Evolutionary conservation across 495 filamentous ascomycete species (phyloP).

Genomic region (Podospora fimiseda): DNA sequence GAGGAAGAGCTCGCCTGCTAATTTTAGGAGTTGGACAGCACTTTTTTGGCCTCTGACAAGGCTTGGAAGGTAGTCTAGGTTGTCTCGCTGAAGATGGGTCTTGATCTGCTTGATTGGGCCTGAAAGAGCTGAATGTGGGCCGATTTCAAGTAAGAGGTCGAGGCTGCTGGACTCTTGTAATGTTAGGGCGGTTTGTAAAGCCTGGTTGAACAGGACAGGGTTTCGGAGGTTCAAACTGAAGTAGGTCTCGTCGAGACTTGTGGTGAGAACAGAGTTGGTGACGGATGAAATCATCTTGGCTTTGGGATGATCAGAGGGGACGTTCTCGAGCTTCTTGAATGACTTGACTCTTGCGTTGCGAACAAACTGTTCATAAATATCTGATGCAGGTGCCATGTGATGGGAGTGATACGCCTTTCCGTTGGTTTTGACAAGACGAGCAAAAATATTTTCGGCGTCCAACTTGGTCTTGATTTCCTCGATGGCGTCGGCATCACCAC

Average conservation of each 20-base stretch:
- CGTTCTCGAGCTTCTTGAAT: constrained; percentile 1
- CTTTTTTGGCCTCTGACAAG: not conserved
- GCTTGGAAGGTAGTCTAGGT: constrained; percentile 36
- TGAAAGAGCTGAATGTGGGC: constrained; percentile 26
- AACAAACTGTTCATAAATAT: constrained; percentile 27
- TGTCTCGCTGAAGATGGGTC: too few relatives aligned
- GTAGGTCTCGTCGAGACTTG: constrained; percentile 25
- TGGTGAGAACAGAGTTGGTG: constrained; percentile 9
- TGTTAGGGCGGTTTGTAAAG: constrained; percentile 18
- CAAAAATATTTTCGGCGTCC: constrained; percentile 10
- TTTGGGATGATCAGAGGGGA: not conserved
- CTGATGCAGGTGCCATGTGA: constrained; percentile 29
- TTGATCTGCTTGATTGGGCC: constrained; percentile 16
- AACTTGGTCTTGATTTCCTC: constrained; percentile 16
- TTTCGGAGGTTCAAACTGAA: constrained; percentile 34
- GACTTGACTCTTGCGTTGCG: too few relatives aligned
- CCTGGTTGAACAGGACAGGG: constrained; percentile 31
- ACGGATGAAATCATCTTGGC: constrained; percentile 26
- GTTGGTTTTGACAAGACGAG: constrained; percentile 24
- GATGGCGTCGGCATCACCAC: constrained; percentile 32
- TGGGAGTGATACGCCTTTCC: constrained; percentile 36
- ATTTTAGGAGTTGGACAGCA: not conserved
- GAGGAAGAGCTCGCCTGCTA: too few relatives aligned
- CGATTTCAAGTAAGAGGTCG: constrained; percentile 24
- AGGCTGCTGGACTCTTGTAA: not conserved